Evolutionary conservation across 2,329 filamentous ascomycete genomes (phyloP).

Genomic region (Teratosphaeria zuluensis): DNA sequence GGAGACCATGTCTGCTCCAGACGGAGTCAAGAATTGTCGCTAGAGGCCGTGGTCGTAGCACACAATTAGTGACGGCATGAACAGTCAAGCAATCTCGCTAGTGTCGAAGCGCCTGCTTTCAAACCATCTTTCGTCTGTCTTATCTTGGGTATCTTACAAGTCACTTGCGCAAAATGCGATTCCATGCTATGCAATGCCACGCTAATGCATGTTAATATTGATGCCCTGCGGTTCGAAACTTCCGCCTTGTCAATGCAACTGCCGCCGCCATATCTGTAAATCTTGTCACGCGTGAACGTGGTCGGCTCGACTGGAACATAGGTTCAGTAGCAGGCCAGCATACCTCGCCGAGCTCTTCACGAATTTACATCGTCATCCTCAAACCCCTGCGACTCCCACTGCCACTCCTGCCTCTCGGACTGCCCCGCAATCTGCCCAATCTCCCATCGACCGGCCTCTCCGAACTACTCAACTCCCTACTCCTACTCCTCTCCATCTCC

Average conservation of each 20-base stretch:
- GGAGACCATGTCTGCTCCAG: too few species aligned
- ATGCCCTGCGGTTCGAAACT: too few species aligned
- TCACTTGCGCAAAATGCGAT: neutral
- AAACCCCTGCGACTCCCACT: slow-evolving; percentile 2
- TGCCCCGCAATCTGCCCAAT: slow-evolving; percentile 1
- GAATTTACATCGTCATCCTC: slow-evolving; percentile 9
- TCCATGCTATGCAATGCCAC: neutral
- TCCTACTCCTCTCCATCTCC: neutral
- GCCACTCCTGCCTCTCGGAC: slow-evolving; percentile 1
- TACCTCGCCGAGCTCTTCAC: too few species aligned
- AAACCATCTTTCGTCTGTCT: neutral
- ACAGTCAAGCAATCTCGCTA: neutral
- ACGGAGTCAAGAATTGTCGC: too few species aligned
- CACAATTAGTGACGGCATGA: neutral
- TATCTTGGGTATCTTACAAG: neutral
- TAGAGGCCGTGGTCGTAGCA: too few species aligned
- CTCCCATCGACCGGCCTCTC: neutral
- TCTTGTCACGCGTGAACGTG: neutral
- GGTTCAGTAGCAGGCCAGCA: too few species aligned
- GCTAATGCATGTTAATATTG: neutral
- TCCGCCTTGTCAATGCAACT: neutral
- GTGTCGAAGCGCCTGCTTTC: neutral
- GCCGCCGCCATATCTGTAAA: neutral
- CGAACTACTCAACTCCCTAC: neutral
- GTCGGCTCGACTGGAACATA: neutral